Percentiles rank a stretch among this genome's conserved stretches.
phyloP scores from a whole-genome alignment of 495 filamentous ascomycete species.

The Penicillium antarcticum region DNA sequence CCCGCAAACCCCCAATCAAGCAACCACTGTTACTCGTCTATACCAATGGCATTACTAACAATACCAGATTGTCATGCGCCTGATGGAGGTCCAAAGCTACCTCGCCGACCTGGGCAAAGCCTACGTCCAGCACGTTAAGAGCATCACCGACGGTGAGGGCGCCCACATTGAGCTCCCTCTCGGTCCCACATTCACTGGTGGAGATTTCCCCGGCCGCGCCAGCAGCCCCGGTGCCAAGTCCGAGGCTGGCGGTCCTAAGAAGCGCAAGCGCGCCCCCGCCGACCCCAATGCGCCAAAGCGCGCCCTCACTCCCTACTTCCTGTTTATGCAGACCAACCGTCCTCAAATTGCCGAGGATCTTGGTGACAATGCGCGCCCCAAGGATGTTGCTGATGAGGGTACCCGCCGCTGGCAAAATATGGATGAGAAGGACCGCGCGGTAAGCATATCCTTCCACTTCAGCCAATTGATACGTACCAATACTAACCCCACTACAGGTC shows the following conservation, averaged over 20 bases:
- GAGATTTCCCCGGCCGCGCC: constrained; percentile 39
- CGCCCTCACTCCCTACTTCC: constrained; percentile 88
- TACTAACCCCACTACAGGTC: constrained; percentile 38
- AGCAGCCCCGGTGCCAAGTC: constrained; percentile 37
- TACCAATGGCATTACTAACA: constrained; percentile 13
- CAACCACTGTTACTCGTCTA: not conserved
- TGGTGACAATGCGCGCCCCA: constrained; percentile 63
- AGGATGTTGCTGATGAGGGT: constrained; percentile 78
- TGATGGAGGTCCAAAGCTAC: constrained; percentile 68
- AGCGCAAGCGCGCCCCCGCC: constrained; percentile 75
- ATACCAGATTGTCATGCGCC: constrained; percentile 65
- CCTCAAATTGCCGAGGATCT: constrained; percentile 73
- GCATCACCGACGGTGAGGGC: constrained; percentile 64
- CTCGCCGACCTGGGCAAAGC: constrained; percentile 72
- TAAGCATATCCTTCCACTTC: constrained; percentile 50
- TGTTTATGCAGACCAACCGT: constrained; percentile 85
- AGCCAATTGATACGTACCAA: not conserved
- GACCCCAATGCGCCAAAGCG: constrained; percentile 96
- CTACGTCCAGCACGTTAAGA: constrained; percentile 79
- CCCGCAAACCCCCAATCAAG: not conserved
- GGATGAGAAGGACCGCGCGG: constrained; percentile 58
- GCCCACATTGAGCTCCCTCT: constrained; percentile 47
- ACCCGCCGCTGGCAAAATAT: constrained; percentile 79
- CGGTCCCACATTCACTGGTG: constrained; percentile 45
- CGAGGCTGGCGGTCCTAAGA: constrained; percentile 66